Conservation (phyloP, 352 stramenopile genomes). For the Elongisporangium prolatum region DNA sequence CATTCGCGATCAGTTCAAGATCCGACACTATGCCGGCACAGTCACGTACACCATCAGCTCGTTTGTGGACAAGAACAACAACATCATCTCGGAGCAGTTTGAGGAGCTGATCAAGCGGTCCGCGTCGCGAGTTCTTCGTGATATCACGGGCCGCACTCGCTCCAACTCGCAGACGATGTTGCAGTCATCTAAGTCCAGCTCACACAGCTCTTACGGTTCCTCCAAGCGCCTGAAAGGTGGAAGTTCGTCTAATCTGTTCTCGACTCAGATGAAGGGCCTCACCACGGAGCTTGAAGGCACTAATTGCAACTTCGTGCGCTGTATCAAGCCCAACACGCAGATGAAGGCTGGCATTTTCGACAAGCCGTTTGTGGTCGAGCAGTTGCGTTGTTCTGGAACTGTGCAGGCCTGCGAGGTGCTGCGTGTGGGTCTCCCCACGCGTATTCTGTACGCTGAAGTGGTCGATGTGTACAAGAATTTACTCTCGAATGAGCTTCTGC, state of each 20-base stretch:
- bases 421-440: constrained; percentile 73
- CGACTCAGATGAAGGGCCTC: constrained; percentile 82
- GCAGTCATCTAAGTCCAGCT: constrained; percentile 48
- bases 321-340: constrained; percentile 95
- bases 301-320: constrained; percentile 92
- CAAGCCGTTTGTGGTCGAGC: constrained; percentile 71
- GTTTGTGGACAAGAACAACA: constrained; percentile 91
- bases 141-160: constrained; percentile 49
- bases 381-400: constrained; percentile 65
- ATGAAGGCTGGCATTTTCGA: constrained; percentile 87
- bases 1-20: constrained; percentile 77
- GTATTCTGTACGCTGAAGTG: constrained; percentile 83
- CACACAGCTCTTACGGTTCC: constrained; percentile 23
- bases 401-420: constrained; percentile 82
- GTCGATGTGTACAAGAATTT: constrained; percentile 78
- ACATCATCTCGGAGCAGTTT: constrained; percentile 88
- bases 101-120: constrained; percentile 83
- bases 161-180: constrained; percentile 38
- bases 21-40: constrained; percentile 80
- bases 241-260: constrained; percentile 70
- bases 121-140: constrained; percentile 63
- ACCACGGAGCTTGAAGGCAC: constrained; percentile 82
- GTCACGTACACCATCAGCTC: constrained; percentile 83
- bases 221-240: constrained; percentile 62
- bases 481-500: constrained; percentile 55